Evolutionary conservation across 202 grass and related monocot species (phyloP), one percentile per base, ranked within the genome.

Genomic region (Cymbopogon flexuosus): DNA sequence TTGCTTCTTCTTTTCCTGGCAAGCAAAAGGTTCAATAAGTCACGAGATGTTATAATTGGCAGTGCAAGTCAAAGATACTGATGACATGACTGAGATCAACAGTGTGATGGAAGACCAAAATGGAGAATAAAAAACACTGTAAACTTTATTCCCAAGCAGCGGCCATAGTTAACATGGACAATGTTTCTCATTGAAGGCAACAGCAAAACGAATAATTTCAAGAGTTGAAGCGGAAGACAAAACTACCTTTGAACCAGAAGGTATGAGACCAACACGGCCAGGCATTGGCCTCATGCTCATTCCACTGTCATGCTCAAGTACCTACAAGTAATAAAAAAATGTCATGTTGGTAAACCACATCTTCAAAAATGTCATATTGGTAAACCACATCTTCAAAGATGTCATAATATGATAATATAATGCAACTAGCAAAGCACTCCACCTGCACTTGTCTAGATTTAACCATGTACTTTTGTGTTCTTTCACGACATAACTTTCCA

Each of bases 401-500:
- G 59, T 15, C n/a, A 56, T 49, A 46, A 14, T 6, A 52, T 68
- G 8, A 3, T 57, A 22, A 10, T 10, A 57, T 63, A 72, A 66
- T 71, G 67, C 8, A 62, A 33, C 12, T 52, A 83, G 62, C 19
- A 19, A 74, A 80, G 46, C 13, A 73, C 70, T 30, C 21, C 24
- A 97, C 91, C 87, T 97, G 87, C 12, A 97, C 87, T 94, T 94
- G 88, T 89, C 94, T 91, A 71, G 91, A 81, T 92, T 94, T 97
- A 21, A 90, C 81, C 89, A 92, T 94, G 19, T 81, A 91, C 30
- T 79, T 93, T 22, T 92, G 89, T 30, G 91, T 97, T 78, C 94
- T 97, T 91, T 97, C 94, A 77, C 94, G 89, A 62, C 89, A 94
- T 62, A 94, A 81, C 81, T 92, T 97, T 18, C 85, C 86, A 52